Conservation (phyloP, 169 alveolate genomes). For the Blepharisma undulans region DNA sequence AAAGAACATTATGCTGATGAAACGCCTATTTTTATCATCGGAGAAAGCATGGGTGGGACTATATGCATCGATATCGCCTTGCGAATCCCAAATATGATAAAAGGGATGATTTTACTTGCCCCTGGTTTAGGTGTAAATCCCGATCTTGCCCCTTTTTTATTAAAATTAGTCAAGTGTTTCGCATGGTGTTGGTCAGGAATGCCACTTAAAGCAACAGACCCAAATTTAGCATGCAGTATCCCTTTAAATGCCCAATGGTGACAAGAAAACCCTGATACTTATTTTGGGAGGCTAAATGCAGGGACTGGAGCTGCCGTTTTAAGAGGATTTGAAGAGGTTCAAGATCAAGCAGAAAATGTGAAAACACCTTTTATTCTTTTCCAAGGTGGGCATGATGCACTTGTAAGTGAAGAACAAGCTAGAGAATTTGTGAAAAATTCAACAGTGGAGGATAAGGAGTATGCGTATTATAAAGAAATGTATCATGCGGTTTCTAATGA, state of each 20-base stretch:
- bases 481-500: background rate
- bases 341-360: background rate
- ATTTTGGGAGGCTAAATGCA: background rate
- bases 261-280: background rate
- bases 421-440: background rate
- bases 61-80: background rate
- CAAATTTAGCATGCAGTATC: background rate
- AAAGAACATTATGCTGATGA: background rate
- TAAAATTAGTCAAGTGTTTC: background rate
- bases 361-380: background rate
- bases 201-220: background rate
- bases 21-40: background rate
- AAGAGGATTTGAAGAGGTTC: background rate
- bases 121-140: slow-evolving; percentile 35
- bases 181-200: background rate
- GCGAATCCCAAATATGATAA: background rate
- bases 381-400: slow-evolving; percentile 12
- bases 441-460: background rate
- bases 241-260: background rate
- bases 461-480: background rate
- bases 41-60: slow-evolving; percentile 42
- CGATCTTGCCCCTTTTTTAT: background rate
- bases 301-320: slow-evolving; percentile 12
- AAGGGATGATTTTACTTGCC: slow-evolving; percentile 19
- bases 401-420: background rate